Percentiles rank a stretch among this genome's conserved stretches.
These are phyloP conservation scores for Hypoxylon crocopeplum DNA, from an alignment of 495 filamentous ascomycete species.

Conservation along the genomic window DNA sequence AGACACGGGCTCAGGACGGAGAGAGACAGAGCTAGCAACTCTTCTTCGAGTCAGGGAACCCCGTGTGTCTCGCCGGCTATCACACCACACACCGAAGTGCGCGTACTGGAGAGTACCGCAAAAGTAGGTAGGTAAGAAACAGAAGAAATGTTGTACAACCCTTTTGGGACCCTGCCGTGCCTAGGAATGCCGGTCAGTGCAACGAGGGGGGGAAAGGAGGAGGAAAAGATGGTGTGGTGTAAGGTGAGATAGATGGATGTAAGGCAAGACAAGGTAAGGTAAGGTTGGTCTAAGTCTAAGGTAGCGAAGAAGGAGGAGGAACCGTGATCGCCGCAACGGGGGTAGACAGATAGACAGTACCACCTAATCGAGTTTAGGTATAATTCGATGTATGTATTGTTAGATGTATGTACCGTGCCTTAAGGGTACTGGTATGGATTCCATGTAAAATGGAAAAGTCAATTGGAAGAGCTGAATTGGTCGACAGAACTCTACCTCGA, in stretches of 20 bases:
- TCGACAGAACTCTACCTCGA: too few relatives aligned
- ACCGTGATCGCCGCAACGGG: slow-evolving; percentile 21
- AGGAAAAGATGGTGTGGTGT: slow-evolving; percentile 18
- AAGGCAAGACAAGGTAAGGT: slow-evolving; percentile 2
- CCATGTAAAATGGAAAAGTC: not conserved
- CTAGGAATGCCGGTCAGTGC: slow-evolving; percentile 26
- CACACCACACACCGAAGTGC: slow-evolving; percentile 14
- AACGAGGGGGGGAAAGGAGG: slow-evolving; percentile 9
- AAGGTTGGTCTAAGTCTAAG: too few relatives aligned
- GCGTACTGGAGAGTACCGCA: slow-evolving; percentile 3
- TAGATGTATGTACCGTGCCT: too few relatives aligned
- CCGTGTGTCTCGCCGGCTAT: too few relatives aligned
- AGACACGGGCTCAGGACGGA: not conserved
- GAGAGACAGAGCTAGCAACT: not conserved
- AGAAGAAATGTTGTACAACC: slow-evolving; percentile 13
- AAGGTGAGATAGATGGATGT: not conserved
- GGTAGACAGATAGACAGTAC: not conserved
- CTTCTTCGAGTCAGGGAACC: too few relatives aligned
- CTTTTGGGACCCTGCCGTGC: slow-evolving; percentile 15
- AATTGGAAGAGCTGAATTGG: slow-evolving; percentile 24
- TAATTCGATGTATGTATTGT: too few relatives aligned
- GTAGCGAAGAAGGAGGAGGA: slow-evolving; percentile 11
- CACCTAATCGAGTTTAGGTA: slow-evolving; percentile 2
- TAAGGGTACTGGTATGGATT: too few relatives aligned
- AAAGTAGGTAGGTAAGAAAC: not conserved